Percentiles rank a stretch among this genome's conserved stretches.
phyloP scores from a whole-genome alignment of 148 eudicot species.

The Fagopyrum tataricum region DNA sequence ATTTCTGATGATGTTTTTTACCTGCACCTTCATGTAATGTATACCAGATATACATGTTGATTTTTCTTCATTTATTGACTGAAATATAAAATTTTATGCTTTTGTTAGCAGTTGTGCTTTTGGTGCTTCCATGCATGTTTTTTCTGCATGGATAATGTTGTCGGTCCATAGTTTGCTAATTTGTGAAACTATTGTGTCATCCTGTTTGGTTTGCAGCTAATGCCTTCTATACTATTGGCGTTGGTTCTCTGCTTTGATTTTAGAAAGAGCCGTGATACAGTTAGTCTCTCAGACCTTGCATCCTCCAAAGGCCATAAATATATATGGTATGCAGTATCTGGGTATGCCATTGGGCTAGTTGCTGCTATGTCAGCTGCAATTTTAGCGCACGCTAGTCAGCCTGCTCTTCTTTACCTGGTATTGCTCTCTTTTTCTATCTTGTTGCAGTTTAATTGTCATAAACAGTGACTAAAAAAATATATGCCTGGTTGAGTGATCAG shows the following conservation, averaged over 20 bases:
- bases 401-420: slow-evolving; percentile 95
- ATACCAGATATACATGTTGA: background rate
- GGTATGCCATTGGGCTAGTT: slow-evolving; percentile 80
- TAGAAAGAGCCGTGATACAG: slow-evolving; percentile 47
- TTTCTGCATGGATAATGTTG: background rate
- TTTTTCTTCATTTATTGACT: background rate
- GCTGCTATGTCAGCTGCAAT: slow-evolving; percentile 79
- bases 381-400: slow-evolving; percentile 78
- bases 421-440: background rate
- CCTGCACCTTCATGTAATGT: background rate
- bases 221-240: slow-evolving; percentile 88
- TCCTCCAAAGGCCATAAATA: slow-evolving; percentile 61
- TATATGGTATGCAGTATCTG: slow-evolving; percentile 71
- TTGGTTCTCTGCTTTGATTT: slow-evolving; percentile 83
- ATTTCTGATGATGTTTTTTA: background rate
- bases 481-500: background rate
- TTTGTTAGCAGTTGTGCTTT: background rate
- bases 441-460: background rate
- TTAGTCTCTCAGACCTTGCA: slow-evolving; percentile 36
- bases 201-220: slow-evolving; percentile 48
- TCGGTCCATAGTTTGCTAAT: slow-evolving; percentile 1
- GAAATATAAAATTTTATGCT: background rate
- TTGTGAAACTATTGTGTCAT: background rate
- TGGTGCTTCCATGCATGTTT: background rate
- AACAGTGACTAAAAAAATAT: background rate